A percentile compares a stretch with the other conserved stretches of the same genome.
These are phyloP conservation scores for Tillandsia leiboldiana DNA, from an alignment of 176 grass and related monocot species.

Conservation along the genomic window DNA sequence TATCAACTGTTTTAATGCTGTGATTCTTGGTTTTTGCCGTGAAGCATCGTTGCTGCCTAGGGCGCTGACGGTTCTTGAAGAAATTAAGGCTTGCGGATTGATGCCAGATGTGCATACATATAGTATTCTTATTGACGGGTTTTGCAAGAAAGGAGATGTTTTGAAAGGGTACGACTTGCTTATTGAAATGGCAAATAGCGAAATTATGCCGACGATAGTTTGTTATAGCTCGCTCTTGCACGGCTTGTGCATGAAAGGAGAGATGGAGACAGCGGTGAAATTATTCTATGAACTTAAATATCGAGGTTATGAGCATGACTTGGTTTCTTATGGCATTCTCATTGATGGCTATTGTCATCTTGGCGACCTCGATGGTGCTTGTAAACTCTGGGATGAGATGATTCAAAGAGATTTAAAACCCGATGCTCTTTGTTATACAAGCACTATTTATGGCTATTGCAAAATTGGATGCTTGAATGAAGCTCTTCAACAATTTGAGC, in stretches of 20 bases:
- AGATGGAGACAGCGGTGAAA: conserved; percentile 14
- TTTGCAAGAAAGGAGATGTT: conserved; percentile 28
- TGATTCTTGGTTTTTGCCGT: conserved; percentile 25
- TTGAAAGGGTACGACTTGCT: conserved; percentile 15
- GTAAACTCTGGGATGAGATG: conserved; percentile 24
- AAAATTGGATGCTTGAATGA: conserved; percentile 47
- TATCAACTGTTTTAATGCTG: conserved; percentile 25
- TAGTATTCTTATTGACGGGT: conserved; percentile 23
- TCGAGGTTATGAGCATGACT: conserved; percentile 15
- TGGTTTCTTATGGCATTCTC: conserved; percentile 16
- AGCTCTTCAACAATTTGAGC: conserved; percentile 46
- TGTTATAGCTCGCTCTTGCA: conserved; percentile 24
- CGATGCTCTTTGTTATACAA: conserved; percentile 35
- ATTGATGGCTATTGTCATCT: conserved; percentile 20
- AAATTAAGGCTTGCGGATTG: conserved; percentile 15
- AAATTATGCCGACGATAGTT: conserved; percentile 16
- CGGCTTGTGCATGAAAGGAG: conserved; percentile 15
- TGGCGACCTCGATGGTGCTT: conserved; percentile 15
- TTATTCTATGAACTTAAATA: conserved; percentile 13
- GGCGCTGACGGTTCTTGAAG: conserved; percentile 15
- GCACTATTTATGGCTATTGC: conserved; percentile 55
- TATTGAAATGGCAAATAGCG: conserved; percentile 15
- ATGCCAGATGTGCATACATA: conserved; percentile 21
- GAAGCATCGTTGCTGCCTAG: conserved; percentile 16
- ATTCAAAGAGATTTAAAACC: conserved; percentile 13